phyloP scores from a whole-genome alignment of 139 green algal species.

The Mesostigma viride region DNA sequence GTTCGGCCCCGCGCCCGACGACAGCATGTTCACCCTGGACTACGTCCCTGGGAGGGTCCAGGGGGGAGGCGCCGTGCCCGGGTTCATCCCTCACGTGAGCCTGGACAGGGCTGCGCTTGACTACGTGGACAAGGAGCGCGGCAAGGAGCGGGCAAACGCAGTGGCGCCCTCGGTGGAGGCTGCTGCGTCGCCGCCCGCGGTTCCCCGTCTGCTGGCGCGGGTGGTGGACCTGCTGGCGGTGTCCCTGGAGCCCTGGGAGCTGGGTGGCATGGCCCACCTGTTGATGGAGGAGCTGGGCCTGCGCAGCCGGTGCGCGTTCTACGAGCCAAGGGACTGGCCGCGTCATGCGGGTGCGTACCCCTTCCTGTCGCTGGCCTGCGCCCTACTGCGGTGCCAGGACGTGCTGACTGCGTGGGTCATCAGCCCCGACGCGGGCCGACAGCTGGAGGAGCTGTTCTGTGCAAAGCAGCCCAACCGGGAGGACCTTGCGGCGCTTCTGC shows the following conservation, averaged over 20 bases:
- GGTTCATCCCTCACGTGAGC: too few relatives aligned
- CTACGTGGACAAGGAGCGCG: too few relatives aligned
- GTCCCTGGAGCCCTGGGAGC: slow-evolving; percentile 25
- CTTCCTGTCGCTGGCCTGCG: slow-evolving; percentile 25
- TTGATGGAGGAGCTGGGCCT: slow-evolving; percentile 25
- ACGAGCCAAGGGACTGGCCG: not conserved
- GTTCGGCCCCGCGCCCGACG: too few relatives aligned
- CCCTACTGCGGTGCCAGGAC: slow-evolving; percentile 2
- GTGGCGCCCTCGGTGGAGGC: too few relatives aligned
- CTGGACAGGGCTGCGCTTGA: too few relatives aligned
- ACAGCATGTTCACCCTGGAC: too few relatives aligned
- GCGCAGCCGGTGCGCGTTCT: slow-evolving; percentile 11
- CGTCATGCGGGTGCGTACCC: slow-evolving; percentile 17
- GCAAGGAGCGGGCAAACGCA: too few relatives aligned
- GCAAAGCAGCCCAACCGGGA: slow-evolving; percentile 48
- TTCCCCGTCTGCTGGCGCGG: too few relatives aligned
- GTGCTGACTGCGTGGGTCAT: slow-evolving; percentile 20
- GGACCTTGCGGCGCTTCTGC: slow-evolving; percentile 44
- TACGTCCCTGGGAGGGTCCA: too few relatives aligned
- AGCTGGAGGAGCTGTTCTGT: slow-evolving; percentile 51
- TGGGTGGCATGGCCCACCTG: slow-evolving; percentile 5
- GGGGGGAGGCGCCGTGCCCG: too few relatives aligned
- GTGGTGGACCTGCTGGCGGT: slow-evolving; percentile 15
- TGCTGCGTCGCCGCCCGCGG: too few relatives aligned
- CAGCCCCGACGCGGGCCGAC: slow-evolving; percentile 8